Conservation (phyloP, 2,329 filamentous ascomycete species). For the Mycosphaerella arachidis region DNA sequence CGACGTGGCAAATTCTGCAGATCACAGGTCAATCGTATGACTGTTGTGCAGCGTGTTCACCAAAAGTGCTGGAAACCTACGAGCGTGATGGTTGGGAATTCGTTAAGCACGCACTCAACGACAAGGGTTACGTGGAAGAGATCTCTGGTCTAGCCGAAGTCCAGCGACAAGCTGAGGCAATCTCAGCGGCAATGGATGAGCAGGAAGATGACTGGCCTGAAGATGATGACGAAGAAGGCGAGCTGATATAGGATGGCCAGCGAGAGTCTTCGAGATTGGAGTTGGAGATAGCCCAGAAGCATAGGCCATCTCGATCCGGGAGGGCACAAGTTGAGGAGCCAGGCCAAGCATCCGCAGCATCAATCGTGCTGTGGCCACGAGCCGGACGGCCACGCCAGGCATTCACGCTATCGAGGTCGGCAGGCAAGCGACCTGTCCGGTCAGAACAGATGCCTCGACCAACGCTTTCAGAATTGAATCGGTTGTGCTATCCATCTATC, state of each 20-base stretch:
- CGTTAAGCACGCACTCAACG: constrained; percentile 66
- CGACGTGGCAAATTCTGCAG: constrained; percentile 67
- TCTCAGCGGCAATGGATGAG: constrained; percentile 54
- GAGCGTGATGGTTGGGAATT: constrained; percentile 68
- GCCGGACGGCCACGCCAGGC: no score
- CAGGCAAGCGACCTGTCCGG: not conserved
- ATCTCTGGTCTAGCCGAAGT: constrained; percentile 70
- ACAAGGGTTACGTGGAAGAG: constrained; percentile 74
- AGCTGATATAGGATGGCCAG: constrained; percentile 28
- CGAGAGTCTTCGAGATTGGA: not conserved
- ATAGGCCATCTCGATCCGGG: not conserved
- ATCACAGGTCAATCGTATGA: constrained; percentile 73
- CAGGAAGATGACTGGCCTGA: constrained; percentile 54
- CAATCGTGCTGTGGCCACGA: no score
- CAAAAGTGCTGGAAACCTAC: constrained; percentile 64
- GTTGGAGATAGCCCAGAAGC: not conserved
- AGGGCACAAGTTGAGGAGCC: not conserved
- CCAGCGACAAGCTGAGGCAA: constrained; percentile 46
- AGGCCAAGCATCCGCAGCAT: not conserved
- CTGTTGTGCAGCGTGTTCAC: constrained; percentile 75
- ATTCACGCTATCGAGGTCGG: not conserved
- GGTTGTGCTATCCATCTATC: not conserved
- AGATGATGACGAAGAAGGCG: constrained; percentile 48
- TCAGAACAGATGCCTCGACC: not conserved
- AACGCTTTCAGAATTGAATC: not conserved